A percentile compares a stretch with the other conserved stretches of the same genome.
phyloP scores from a whole-genome alignment of 805 yeast genomes.

The Sugiyamaella americana region DNA sequence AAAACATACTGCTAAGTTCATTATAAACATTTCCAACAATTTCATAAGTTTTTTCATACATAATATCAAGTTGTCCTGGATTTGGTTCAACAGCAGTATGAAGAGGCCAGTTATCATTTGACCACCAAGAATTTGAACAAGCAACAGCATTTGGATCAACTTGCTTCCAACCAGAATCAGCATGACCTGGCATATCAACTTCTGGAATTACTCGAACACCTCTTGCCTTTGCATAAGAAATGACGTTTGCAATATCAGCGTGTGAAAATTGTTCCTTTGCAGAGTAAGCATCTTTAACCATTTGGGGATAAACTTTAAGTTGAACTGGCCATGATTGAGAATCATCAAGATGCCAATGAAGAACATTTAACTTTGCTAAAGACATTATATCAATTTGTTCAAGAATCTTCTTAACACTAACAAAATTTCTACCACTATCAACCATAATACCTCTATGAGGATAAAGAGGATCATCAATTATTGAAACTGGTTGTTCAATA shows the following conservation, averaged over 20 bases:
- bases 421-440: slow-evolving; percentile 38
- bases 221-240: slow-evolving; percentile 32
- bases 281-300: slow-evolving; percentile 38
- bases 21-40: slow-evolving; percentile 33
- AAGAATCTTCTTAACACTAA: slow-evolving; percentile 25
- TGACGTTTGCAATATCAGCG: slow-evolving; percentile 28
- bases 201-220: slow-evolving; percentile 42
- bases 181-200: slow-evolving; percentile 40
- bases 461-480: slow-evolving; percentile 34
- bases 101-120: slow-evolving; percentile 21
- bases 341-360: slow-evolving; percentile 40
- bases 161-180: slow-evolving; percentile 37
- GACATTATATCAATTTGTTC: slow-evolving; percentile 38
- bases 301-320: slow-evolving; percentile 33
- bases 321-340: slow-evolving; percentile 39
- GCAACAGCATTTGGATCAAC: slow-evolving; percentile 32
- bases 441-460: slow-evolving; percentile 38
- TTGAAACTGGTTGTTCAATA: slow-evolving; percentile 34
- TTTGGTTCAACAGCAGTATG: slow-evolving; percentile 36
- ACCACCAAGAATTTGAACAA: slow-evolving; percentile 33
- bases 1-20: slow-evolving; percentile 32
- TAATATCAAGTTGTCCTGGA: slow-evolving; percentile 38
- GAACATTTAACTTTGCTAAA: slow-evolving; percentile 35
- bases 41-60: slow-evolving; percentile 32
- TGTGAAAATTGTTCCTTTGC: slow-evolving; percentile 29